Percentiles rank a stretch among this genome's conserved stretches.
phyloP scores from a whole-genome alignment of 169 alveolate species.

The Cardiosporidium cionae region DNA sequence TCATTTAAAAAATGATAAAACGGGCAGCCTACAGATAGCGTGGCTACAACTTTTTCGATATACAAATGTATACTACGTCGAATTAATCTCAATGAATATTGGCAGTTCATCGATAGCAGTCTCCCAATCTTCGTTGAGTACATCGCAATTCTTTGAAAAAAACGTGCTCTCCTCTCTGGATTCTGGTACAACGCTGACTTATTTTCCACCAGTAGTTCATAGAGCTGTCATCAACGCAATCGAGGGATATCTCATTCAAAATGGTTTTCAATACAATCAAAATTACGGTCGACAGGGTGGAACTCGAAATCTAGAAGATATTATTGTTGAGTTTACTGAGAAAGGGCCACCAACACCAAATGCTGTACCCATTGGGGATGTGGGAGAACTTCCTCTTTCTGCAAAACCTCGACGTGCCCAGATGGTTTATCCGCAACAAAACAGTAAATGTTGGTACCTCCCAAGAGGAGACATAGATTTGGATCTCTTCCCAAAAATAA shows the following conservation, averaged over 20 bases:
- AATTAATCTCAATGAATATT: too few relatives aligned
- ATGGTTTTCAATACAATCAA: not conserved
- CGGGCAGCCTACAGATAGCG: not conserved
- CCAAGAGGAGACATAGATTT: not conserved
- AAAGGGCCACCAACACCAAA: not conserved
- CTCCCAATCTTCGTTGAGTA: not conserved
- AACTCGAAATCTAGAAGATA: not conserved
- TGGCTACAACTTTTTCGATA: not conserved
- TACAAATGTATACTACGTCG: too few relatives aligned
- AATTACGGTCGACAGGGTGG: not conserved
- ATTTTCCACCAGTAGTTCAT: conserved; percentile 37
- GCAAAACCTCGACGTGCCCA: not conserved
- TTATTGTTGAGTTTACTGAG: not conserved
- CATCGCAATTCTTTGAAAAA: not conserved
- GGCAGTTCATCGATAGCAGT: too few relatives aligned
- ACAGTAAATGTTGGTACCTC: not conserved
- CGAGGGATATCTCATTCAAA: conserved; percentile 1
- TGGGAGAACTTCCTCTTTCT: not conserved
- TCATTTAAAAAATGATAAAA: not conserved
- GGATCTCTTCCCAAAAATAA: not conserved
- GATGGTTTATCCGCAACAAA: not conserved
- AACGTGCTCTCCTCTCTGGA: conserved; percentile 12
- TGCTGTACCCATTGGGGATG: not conserved
- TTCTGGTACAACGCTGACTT: conserved; percentile 47
- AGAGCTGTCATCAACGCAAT: conserved; percentile 23